These are phyloP conservation scores for Tulasnella sp. DNA, from an alignment of 768 basidiomycete genomes.

Conservation along the genomic window DNA sequence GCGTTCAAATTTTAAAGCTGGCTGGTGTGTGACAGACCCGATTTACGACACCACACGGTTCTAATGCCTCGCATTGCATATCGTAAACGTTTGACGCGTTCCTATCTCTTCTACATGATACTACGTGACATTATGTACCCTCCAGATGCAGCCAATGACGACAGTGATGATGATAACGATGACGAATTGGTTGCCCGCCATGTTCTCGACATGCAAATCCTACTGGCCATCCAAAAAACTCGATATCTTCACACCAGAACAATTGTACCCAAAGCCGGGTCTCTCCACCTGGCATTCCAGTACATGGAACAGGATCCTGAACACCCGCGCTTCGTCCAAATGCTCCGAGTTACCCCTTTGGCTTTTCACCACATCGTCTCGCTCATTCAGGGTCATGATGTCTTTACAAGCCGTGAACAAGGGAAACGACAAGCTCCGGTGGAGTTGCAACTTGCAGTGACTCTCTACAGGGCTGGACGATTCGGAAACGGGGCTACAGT, in stretches of 20 bases:
- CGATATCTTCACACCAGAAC: constrained; percentile 18
- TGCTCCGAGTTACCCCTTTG: constrained; percentile 23
- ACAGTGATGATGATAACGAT: neutral
- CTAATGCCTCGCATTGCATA: constrained; percentile 6
- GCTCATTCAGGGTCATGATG: constrained; percentile 24
- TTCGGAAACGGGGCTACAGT: constrained; percentile 26
- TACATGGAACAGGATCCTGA: constrained; percentile 23
- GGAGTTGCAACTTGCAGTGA: constrained; percentile 24
- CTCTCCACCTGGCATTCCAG: constrained; percentile 22
- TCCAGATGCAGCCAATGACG: neutral
- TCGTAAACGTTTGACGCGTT: neutral
- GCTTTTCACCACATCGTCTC: constrained; percentile 23
- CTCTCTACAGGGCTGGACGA: constrained; percentile 24
- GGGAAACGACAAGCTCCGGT: constrained; percentile 25
- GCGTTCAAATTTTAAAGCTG: too few species aligned
- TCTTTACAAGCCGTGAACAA: constrained; percentile 25
- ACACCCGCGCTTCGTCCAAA: constrained; percentile 20
- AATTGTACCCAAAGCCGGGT: constrained; percentile 21
- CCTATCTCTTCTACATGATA: constrained; percentile 8
- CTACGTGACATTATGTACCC: neutral
- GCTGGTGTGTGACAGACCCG: too few species aligned
- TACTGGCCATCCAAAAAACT: constrained; percentile 8
- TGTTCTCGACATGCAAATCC: neutral
- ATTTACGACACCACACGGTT: too few species aligned
- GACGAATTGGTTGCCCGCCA: too few species aligned